A percentile compares a stretch with the other conserved stretches of the same genome.
These are phyloP conservation scores for Salix udensis DNA, from an alignment of 345 rosid genomes.

Conservation along the genomic window DNA sequence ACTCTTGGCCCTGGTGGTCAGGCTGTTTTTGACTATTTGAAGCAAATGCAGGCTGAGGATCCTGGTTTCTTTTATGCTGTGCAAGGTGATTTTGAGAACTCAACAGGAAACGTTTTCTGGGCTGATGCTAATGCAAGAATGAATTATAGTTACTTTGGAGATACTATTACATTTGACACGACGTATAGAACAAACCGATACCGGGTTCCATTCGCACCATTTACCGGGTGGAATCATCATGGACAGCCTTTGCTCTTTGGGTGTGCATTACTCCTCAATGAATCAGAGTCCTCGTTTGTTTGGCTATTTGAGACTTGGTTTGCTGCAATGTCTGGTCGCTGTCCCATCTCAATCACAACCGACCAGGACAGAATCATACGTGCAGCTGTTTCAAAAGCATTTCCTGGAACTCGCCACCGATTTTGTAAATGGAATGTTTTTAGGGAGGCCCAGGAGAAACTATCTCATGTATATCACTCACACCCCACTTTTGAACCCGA, in stretches of 20 bases:
- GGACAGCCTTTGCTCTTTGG: conserved; percentile 64
- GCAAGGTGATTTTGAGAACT: conserved; percentile 42
- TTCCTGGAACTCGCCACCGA: conserved; percentile 54
- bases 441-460: conserved; percentile 47
- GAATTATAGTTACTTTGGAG: conserved; percentile 49
- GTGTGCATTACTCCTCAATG: conserved; percentile 54
- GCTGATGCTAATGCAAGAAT: conserved; percentile 47
- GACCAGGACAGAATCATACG: conserved; percentile 51
- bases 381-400: conserved; percentile 50
- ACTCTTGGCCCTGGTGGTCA: conserved; percentile 53
- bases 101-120: conserved; percentile 39
- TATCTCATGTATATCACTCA: conserved; percentile 39
- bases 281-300: conserved; percentile 52
- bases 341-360: conserved; percentile 56
- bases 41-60: conserved; percentile 44
- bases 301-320: conserved; percentile 68
- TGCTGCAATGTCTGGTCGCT: conserved; percentile 45
- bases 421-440: conserved; percentile 63
- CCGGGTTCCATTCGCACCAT: conserved; percentile 53
- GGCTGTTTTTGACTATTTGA: conserved; percentile 59
- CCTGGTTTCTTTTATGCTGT: conserved; percentile 48
- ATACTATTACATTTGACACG: conserved; percentile 51
- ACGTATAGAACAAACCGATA: conserved; percentile 46
- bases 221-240: conserved; percentile 60
- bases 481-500: conserved; percentile 51